A percentile compares a stretch with the other conserved stretches of the same genome.
Conservation (phyloP, 352 stramenopile species). For the Globisporangium spinosum region DNA sequence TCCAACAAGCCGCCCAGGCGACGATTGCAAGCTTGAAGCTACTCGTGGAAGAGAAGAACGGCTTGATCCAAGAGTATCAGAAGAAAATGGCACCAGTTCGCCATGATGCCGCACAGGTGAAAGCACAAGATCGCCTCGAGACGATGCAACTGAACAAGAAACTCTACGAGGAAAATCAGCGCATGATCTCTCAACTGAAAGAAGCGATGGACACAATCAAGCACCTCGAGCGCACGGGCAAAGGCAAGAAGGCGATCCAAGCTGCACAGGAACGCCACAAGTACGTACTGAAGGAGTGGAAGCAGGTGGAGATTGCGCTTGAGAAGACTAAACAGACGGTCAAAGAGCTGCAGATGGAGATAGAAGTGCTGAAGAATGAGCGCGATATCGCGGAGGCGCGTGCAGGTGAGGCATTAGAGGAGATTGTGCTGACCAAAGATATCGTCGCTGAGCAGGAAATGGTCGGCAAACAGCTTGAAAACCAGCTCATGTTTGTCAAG, state of each 20-base stretch:
- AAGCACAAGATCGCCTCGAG: conserved; percentile 53
- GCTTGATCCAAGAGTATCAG: conserved; percentile 56
- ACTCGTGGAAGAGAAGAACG: conserved; percentile 76
- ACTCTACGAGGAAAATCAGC: conserved; percentile 77
- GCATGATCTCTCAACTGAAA: conserved; percentile 66
- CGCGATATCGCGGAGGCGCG: conserved; percentile 71
- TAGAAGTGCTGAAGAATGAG: conserved; percentile 51
- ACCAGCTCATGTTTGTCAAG: conserved; percentile 39
- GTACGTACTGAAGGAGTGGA: conserved; percentile 67
- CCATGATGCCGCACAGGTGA: conserved; percentile 40
- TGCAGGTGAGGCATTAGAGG: conserved; percentile 75
- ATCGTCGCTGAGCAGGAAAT: conserved; percentile 30
- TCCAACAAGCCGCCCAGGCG: conserved; percentile 72
- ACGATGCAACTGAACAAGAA: conserved; percentile 56
- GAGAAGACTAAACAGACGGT: conserved; percentile 42
- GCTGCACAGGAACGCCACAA: conserved; percentile 65
- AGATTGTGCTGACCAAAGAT: conserved; percentile 70
- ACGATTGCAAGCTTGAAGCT: conserved; percentile 82
- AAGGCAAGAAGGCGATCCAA: conserved; percentile 52
- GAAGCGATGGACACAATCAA: conserved; percentile 67
- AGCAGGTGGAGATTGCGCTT: conserved; percentile 58
- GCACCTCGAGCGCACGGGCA: conserved; percentile 53
- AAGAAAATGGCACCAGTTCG: conserved; percentile 47
- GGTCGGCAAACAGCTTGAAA: conserved; percentile 40
- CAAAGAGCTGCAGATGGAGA: conserved; percentile 56